Percentiles rank a stretch among this genome's conserved stretches.
These are phyloP conservation scores for Fusarium proliferatum DNA, from an alignment of 2,329 filamentous ascomycete genomes.

Conservation along the genomic window DNA sequence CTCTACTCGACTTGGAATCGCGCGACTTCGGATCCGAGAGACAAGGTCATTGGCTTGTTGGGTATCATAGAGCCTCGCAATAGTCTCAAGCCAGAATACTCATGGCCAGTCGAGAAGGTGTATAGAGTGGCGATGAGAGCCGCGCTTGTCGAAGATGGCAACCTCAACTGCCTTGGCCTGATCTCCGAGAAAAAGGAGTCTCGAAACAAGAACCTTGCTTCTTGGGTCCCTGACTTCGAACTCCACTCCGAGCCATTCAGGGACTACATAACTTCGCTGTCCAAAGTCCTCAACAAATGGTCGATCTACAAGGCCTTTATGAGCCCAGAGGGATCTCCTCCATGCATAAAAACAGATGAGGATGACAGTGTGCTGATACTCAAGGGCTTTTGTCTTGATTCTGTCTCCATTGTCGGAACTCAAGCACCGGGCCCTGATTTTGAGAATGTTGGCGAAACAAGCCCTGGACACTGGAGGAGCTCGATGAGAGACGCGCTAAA, in stretches of 20 bases:
- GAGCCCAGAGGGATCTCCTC: not conserved
- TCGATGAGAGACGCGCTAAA: not conserved
- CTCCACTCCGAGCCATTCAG: not conserved
- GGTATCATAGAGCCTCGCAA: not conserved
- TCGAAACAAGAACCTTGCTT: not conserved
- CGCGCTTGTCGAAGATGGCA: not conserved
- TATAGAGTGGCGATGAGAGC: constrained; percentile 7
- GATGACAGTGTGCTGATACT: not conserved
- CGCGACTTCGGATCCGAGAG: not conserved
- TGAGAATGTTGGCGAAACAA: not conserved
- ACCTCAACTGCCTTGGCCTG: constrained; percentile 4
- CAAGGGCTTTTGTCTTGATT: not conserved
- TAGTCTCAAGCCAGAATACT: constrained; percentile 2
- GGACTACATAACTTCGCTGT: constrained; percentile 3
- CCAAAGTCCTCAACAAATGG: not conserved
- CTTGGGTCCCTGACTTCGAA: constrained; percentile 7
- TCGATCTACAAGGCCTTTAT: not conserved
- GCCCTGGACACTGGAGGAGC: not conserved
- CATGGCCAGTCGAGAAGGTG: constrained; percentile 12
- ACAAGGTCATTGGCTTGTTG: constrained; percentile 4
- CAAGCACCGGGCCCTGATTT: not conserved
- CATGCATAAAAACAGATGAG: not conserved
- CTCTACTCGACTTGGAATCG: constrained; percentile 13
- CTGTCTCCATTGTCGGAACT: not conserved
- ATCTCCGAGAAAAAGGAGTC: not conserved